These are phyloP conservation scores for Cyberlindnera lachancei DNA, from an alignment of 805 yeast species.

Conservation along the genomic window DNA sequence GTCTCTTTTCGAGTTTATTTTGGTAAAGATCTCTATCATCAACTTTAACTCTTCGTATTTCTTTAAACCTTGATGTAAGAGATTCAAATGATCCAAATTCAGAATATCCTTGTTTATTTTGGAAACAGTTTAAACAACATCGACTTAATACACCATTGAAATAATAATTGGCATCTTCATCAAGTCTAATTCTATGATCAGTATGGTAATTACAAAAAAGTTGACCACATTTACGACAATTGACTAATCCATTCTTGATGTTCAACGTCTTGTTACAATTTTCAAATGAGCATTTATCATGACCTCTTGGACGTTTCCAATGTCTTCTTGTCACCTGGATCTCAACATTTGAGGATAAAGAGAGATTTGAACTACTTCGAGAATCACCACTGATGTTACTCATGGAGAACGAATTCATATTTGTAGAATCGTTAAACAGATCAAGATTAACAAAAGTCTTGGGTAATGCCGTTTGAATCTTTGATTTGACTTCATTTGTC, in stretches of 20 bases:
- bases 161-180: conserved; percentile 39
- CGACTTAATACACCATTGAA: conserved; percentile 58
- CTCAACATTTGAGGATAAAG: conserved; percentile 12
- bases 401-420: conserved; percentile 9
- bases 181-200: conserved; percentile 41
- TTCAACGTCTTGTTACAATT: conserved; percentile 37
- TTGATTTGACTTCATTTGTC: conserved; percentile 32
- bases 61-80: conserved; percentile 34
- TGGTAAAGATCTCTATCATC: conserved; percentile 46
- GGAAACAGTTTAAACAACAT: conserved; percentile 61
- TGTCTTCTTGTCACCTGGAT: conserved; percentile 39
- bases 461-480: conserved; percentile 27
- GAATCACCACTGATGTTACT: conserved; percentile 2
- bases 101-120: conserved; percentile 43
- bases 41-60: conserved; percentile 32
- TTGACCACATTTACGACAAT: conserved; percentile 73
- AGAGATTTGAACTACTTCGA: conserved; percentile 10
- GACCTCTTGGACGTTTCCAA: conserved; percentile 47
- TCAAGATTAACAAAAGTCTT: conserved; percentile 39
- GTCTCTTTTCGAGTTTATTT: conserved; percentile 54
- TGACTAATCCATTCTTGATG: conserved; percentile 48
- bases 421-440: conserved; percentile 34
- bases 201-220: conserved; percentile 65
- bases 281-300: conserved; percentile 33
- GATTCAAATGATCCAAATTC: conserved; percentile 41